A percentile compares a stretch with the other conserved stretches of the same genome.
These are phyloP conservation scores for Kodamaea fukazawae DNA, from an alignment of 805 yeast species.

Conservation along the genomic window DNA sequence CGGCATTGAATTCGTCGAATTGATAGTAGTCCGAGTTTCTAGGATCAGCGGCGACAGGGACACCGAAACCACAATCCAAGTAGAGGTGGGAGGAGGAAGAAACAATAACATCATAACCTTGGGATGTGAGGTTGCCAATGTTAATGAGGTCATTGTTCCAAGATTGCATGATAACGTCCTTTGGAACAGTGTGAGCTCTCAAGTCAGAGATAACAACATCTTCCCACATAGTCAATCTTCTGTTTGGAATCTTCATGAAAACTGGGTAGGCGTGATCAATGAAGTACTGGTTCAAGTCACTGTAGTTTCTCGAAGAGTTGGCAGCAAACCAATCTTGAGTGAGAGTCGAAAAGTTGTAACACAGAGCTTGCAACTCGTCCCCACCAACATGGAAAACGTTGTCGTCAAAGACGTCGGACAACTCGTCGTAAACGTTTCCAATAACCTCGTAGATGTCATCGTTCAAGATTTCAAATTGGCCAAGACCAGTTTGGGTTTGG, in stretches of 20 bases:
- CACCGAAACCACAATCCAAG: conserved; percentile 43
- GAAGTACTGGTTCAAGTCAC: conserved; percentile 34
- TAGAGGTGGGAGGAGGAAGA: conserved; percentile 32
- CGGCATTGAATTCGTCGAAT: conserved; percentile 25
- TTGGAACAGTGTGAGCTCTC: conserved; percentile 27
- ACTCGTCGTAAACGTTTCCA: conserved; percentile 30
- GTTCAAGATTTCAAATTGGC: conserved; percentile 36
- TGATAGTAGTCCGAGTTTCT: conserved; percentile 25
- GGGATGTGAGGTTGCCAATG: conserved; percentile 26
- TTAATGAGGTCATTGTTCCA: conserved; percentile 26
- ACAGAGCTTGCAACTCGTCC: conserved; percentile 34
- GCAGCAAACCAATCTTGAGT: conserved; percentile 28
- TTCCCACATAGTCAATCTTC: conserved; percentile 42
- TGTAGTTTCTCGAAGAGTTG: conserved; percentile 20
- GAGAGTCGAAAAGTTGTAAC: conserved; percentile 31
- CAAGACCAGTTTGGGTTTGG: conserved; percentile 25
- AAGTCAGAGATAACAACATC: conserved; percentile 25
- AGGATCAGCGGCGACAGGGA: conserved; percentile 35
- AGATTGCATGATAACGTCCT: conserved; percentile 32
- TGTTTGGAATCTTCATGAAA: conserved; percentile 17
- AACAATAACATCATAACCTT: conserved; percentile 40
- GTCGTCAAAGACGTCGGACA: conserved; percentile 31
- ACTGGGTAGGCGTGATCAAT: conserved; percentile 34
- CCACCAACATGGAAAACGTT: conserved; percentile 42
- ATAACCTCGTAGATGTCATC: conserved; percentile 33